These are phyloP conservation scores for Daldinia decipiens DNA, from an alignment of 495 filamentous ascomycete species.

Conservation along the genomic window DNA sequence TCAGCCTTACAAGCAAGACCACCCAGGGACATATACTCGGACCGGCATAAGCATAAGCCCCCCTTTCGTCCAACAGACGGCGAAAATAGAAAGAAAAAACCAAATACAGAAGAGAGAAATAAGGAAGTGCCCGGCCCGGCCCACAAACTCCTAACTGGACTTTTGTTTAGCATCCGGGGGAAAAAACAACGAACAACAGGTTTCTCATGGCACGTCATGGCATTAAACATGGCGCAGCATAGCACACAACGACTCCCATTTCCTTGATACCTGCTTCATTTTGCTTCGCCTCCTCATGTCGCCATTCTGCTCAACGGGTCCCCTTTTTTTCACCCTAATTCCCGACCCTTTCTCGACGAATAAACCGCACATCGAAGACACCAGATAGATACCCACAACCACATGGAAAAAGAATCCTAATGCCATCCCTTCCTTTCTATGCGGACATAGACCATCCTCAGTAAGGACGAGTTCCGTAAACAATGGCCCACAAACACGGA, in stretches of 20 bases:
- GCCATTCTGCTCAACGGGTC: not conserved
- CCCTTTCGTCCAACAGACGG: not conserved
- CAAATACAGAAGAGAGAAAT: constrained; percentile 12
- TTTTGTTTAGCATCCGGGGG: constrained; percentile 34
- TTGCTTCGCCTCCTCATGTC: not conserved
- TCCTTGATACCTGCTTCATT: not conserved
- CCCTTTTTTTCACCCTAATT: not conserved
- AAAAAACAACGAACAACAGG: constrained; percentile 12
- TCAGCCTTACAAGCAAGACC: not conserved
- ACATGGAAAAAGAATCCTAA: no score
- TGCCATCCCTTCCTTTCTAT: not conserved
- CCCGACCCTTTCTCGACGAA: not conserved
- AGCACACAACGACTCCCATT: not conserved
- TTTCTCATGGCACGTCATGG: constrained; percentile 5
- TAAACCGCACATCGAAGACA: not conserved
- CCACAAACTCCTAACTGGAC: constrained; percentile 41
- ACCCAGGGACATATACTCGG: not conserved
- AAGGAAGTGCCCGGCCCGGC: constrained; percentile 20
- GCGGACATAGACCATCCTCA: not conserved
- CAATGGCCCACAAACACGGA: no score
- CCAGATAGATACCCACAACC: not conserved
- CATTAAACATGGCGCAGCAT: constrained; percentile 3
- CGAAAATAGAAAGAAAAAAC: constrained; percentile 2
- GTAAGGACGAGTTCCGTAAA: no score
- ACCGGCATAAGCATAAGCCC: not conserved